phyloP scores from a whole-genome alignment of 768 basidiomycete genomes.

The Tricholoma sp. region DNA sequence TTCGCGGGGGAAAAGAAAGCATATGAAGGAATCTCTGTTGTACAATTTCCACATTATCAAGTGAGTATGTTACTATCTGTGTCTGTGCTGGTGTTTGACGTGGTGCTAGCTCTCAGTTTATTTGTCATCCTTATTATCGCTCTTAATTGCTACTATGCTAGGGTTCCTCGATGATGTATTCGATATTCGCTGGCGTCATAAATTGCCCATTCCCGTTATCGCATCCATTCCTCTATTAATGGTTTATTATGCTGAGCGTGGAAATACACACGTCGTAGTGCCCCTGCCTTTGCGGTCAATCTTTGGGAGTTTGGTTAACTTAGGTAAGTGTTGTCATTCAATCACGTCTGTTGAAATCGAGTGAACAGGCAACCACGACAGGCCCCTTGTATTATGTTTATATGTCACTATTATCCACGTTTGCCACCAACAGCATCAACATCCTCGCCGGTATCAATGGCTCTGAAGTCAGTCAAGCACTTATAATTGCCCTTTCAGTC shows the following conservation, averaged over 20 bases:
- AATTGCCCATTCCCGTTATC: constrained; percentile 94
- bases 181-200: constrained; percentile 98
- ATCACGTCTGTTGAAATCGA: constrained; percentile 1
- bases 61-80: constrained; percentile 32
- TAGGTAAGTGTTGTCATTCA: constrained; percentile 51
- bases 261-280: constrained; percentile 90
- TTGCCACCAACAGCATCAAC: constrained; percentile 97
- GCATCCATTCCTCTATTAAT: constrained; percentile 92
- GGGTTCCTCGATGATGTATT: constrained; percentile 98
- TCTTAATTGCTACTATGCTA: constrained; percentile 88
- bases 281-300: constrained; percentile 75
- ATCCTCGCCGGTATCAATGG: constrained; percentile 98
- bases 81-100: neutral
- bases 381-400: constrained; percentile 95
- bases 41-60: constrained; percentile 76
- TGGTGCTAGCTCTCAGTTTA: constrained; percentile 74
- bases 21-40: constrained; percentile 58
- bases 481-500: constrained; percentile 88
- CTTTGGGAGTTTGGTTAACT: constrained; percentile 75
- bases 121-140: constrained; percentile 86
- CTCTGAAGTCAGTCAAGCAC: constrained; percentile 88
- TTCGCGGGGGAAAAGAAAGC: constrained; percentile 37
- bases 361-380: constrained; percentile 25
- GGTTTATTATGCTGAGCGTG: constrained; percentile 94
- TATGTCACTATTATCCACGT: constrained; percentile 94